Base-by-base conservation (phyloP, 257 asterid genomes). In the Lithospermum erythrorhizon region DNA sequence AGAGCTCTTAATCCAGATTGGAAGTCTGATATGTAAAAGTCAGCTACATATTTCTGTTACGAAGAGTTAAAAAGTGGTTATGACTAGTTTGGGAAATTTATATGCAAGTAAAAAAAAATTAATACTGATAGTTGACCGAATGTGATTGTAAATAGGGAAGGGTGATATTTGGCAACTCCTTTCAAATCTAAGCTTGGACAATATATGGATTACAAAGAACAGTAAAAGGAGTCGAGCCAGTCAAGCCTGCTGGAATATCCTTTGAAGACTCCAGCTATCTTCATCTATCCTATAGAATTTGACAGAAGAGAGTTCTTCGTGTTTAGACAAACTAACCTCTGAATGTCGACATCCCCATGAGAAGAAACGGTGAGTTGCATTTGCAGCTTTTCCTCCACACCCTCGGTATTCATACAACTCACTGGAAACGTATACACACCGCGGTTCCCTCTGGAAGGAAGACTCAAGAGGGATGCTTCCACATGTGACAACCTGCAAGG, bases 401-500 rank as follows among this genome's bases (percentile, higher is more conserved):
- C 96, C 89, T 68, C 82, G 69, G 79, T 85, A 87, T 59, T 94
- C 96, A 52, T 79, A 79, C 78, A 94, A 75, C 65, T 89, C 99
- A 2, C 97, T 81, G 64, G 99, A 83, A 30, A 68, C 86, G 64
- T 78, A 89, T 19, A 94, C 87, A 65, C 99, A 89, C 80, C 99
- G 83, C 53, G 85, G 78, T 55, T 79, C 73, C 79, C 75, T 78
- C 79, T 86, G 96, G 70, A 84, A 93, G 52, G 99, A 89, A 32
- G 99, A 80, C 71, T 89, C 97, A 60, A 93, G 97, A 41, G 99
- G 94, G 73, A 89, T 76, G 75, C 97, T 87, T 45, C 99, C 99
- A 78, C 99, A 93, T 22, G 99, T 93, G 71, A 89, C 97, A 56
- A 93, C 94, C 99, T 93, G 63, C 60, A 71, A 35, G 62, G 52